Conservation (phyloP, 2,329 filamentous ascomycete species). For the Coniochaeta prunicola region DNA sequence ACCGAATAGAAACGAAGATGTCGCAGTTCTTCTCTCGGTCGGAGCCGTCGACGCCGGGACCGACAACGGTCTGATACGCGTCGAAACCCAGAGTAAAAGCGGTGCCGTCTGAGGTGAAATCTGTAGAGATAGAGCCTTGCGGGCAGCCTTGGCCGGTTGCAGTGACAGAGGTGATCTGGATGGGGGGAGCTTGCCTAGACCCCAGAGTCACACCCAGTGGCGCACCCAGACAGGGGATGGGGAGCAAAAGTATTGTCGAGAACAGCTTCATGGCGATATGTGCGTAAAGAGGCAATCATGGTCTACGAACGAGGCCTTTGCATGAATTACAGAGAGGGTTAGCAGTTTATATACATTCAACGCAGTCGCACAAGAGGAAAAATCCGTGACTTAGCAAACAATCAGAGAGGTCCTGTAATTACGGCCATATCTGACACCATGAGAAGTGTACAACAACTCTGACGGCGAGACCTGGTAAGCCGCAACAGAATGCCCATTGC, state of each 20-base stretch:
- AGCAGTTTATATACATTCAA: too few species aligned
- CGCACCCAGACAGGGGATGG: neutral
- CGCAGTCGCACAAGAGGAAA: too few species aligned
- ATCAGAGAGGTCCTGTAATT: neutral
- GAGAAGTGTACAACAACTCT: neutral
- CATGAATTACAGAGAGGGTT: neutral
- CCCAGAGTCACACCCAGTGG: neutral
- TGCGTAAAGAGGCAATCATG: neutral
- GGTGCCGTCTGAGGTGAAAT: neutral
- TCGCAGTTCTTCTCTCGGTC: neutral
- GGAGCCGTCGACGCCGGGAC: neutral
- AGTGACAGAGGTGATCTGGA: neutral
- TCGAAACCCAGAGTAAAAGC: constrained; percentile 1
- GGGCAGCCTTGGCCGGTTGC: neutral
- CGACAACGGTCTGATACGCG: neutral
- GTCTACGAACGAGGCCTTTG: neutral
- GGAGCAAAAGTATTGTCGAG: neutral
- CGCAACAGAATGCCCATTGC: neutral
- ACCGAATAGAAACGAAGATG: neutral
- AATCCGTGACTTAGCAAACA: too few species aligned
- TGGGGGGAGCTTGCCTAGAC: neutral
- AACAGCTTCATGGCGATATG: neutral
- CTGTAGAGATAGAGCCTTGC: neutral
- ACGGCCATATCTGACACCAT: neutral
- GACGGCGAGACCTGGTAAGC: neutral